Percentiles rank a stretch among this genome's conserved stretches.
Conservation (phyloP, 2,329 filamentous ascomycete genomes). For the Apiospora malaysiana region DNA sequence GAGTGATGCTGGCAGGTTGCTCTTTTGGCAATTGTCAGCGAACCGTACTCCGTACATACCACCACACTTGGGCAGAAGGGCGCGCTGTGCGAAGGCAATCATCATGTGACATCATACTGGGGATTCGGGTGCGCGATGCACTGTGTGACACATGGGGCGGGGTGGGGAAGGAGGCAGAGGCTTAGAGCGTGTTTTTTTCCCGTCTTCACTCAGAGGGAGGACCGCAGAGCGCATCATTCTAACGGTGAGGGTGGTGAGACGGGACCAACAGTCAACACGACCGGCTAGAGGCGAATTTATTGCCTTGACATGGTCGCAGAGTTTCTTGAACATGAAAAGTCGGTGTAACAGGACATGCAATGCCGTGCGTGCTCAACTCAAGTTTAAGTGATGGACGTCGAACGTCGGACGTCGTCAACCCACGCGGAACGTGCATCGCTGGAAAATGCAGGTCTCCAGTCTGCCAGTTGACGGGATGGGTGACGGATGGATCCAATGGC, state of each 20-base stretch:
- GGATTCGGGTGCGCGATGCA: not conserved
- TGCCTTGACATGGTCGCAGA: conserved; percentile 10
- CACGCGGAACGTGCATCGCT: conserved; percentile 16
- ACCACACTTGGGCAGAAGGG: not conserved
- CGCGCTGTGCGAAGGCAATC: not conserved
- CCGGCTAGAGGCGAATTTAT: conserved; percentile 11
- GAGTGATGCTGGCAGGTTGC: not conserved
- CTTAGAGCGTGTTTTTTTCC: conserved; percentile 9
- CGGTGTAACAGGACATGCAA: conserved; percentile 8
- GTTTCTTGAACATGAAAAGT: conserved; percentile 16
- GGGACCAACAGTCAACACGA: conserved; percentile 13
- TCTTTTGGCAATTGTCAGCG: conserved; percentile 11
- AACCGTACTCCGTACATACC: not conserved
- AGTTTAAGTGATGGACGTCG: not conserved
- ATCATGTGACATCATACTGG: conserved; percentile 15
- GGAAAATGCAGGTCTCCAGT: conserved; percentile 8
- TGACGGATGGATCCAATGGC: not conserved
- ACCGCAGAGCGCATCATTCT: conserved; percentile 9
- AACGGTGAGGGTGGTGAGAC: conserved; percentile 13
- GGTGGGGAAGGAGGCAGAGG: not conserved
- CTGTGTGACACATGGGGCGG: conserved; percentile 9
- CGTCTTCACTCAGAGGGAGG: not conserved
- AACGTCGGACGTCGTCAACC: not conserved
- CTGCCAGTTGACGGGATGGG: not conserved
- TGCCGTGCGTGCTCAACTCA: conserved; percentile 10